phyloP scores from a whole-genome alignment of 805 yeast species.

The Zygoascus tannicola region DNA sequence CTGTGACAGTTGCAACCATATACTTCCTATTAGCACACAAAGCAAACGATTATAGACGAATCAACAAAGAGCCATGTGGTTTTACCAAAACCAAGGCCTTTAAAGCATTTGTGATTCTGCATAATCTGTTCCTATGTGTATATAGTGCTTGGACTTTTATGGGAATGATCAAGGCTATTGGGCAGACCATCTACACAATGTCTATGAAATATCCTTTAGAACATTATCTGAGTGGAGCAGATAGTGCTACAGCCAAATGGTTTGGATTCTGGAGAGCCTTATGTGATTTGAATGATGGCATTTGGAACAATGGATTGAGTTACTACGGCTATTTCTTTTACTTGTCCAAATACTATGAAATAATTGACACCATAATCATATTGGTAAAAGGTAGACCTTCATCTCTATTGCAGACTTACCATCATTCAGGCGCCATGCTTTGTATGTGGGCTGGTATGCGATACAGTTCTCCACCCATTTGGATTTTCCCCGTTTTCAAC shows the following conservation, averaged over 20 bases:
- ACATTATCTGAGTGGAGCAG: conserved; percentile 12
- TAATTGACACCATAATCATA: conserved; percentile 58
- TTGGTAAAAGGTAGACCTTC: conserved; percentile 59
- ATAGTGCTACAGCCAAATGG: conserved; percentile 15
- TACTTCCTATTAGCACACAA: conserved; percentile 53
- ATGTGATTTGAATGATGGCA: conserved; percentile 51
- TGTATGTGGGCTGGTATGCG: conserved; percentile 76
- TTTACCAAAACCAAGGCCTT: conserved; percentile 39
- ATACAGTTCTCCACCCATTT: conserved; percentile 62
- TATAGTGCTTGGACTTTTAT: conserved; percentile 63
- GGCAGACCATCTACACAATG: conserved; percentile 31
- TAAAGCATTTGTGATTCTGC: conserved; percentile 48
- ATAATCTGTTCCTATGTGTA: conserved; percentile 52
- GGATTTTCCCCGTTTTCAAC: conserved; percentile 74
- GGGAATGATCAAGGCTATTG: conserved; percentile 51
- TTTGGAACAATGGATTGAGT: conserved; percentile 46
- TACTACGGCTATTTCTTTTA: conserved; percentile 60
- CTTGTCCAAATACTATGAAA: conserved; percentile 62
- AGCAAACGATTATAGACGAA: conserved; percentile 38
- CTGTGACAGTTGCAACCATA: conserved; percentile 46
- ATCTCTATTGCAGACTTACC: conserved; percentile 60
- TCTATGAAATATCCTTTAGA: conserved; percentile 17
- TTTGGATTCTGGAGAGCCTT: conserved; percentile 42
- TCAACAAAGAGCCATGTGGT: conserved; percentile 41
- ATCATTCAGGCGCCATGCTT: conserved; percentile 72